A percentile compares a stretch with the other conserved stretches of the same genome.
phyloP scores from a whole-genome alignment of 2,329 filamentous ascomycete genomes.

The Paecilomyces fulvus region DNA sequence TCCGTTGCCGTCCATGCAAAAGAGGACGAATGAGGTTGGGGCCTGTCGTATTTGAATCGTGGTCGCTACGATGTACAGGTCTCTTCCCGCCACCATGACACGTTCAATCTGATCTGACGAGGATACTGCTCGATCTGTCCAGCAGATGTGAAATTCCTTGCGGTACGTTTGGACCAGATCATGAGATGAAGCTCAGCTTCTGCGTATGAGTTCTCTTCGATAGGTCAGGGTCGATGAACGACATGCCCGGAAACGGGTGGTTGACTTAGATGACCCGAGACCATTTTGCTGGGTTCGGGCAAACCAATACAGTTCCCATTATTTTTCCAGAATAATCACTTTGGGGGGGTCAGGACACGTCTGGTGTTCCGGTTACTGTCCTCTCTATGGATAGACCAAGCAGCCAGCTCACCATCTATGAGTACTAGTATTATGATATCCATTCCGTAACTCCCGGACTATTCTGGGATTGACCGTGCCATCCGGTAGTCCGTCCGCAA shows the following conservation, averaged over 20 bases:
- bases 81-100: neutral
- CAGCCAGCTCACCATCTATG: neutral
- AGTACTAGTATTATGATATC: neutral
- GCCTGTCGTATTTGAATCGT: neutral
- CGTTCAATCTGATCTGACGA: neutral
- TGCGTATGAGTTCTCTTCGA: no score
- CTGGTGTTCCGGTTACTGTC: neutral
- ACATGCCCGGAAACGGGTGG: neutral
- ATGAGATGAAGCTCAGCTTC: no score
- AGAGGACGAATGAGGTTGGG: neutral
- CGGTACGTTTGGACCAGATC: no score
- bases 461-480: neutral
- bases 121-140: neutral
- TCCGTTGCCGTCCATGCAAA: neutral
- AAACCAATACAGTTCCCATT: neutral
- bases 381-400: no score
- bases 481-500: neutral
- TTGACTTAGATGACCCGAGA: neutral
- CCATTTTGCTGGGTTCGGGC: neutral
- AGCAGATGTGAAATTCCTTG: neutral
- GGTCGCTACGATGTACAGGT: neutral
- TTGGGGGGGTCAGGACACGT: neutral
- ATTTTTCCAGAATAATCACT: neutral
- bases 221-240: no score
- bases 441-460: neutral